Evolutionary conservation across 2,329 filamentous ascomycete genomes (phyloP).

Genomic region (Bipolaris oryzae): DNA sequence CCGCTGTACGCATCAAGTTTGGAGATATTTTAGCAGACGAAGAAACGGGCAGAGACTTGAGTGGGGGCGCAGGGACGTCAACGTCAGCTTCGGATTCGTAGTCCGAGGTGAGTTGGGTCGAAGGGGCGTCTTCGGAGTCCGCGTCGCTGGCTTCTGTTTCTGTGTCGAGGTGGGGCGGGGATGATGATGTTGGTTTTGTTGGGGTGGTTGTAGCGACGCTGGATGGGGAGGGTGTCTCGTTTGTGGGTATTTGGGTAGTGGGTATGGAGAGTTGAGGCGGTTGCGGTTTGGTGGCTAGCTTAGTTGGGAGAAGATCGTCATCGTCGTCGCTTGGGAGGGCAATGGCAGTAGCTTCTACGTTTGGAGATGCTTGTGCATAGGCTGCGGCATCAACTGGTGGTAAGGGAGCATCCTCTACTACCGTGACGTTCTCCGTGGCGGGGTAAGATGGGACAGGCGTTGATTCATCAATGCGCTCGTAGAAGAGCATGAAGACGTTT

Average conservation of each 20-base stretch:
- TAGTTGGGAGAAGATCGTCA: constrained; percentile 14
- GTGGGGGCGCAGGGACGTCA: constrained; percentile 1
- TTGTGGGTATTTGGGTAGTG: not conserved
- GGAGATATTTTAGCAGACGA: constrained; percentile 18
- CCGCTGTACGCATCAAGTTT: constrained; percentile 39
- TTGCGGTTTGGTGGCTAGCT: constrained; percentile 1
- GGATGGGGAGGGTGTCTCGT: not conserved
- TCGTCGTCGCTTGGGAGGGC: constrained; percentile 32
- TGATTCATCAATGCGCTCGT: constrained; percentile 66
- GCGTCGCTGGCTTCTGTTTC: constrained; percentile 32
- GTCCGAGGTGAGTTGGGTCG: constrained; percentile 32
- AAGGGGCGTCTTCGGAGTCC: constrained; percentile 32
- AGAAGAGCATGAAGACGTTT: constrained; percentile 97
- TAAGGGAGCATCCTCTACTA: constrained; percentile 25
- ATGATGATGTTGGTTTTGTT: not conserved
- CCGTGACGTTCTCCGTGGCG: not conserved
- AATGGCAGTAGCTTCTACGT: constrained; percentile 19
- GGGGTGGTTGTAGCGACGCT: not conserved
- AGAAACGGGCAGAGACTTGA: not conserved
- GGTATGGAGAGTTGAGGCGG: not conserved
- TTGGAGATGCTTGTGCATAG: not conserved
- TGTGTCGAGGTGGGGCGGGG: not conserved
- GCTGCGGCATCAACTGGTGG: constrained; percentile 17
- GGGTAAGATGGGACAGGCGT: constrained; percentile 39
- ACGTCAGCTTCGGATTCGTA: constrained; percentile 15